Evolutionary conservation across 495 filamentous ascomycete species (phyloP).

Genomic region (Aspergillus heteromorphus): DNA sequence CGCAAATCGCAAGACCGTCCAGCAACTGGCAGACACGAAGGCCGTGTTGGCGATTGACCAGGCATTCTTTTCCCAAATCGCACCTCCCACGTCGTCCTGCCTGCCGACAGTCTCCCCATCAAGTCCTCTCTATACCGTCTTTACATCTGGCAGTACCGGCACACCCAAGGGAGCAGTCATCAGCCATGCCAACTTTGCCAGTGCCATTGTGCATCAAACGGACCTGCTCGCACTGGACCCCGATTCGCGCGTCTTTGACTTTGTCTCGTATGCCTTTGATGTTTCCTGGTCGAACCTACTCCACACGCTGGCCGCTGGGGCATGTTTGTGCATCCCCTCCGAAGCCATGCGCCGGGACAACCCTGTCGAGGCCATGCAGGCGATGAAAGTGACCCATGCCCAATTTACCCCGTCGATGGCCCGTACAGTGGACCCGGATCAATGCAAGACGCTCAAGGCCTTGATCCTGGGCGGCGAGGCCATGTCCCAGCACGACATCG

Average conservation of each 20-base stretch:
- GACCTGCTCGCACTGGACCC: too few relatives aligned
- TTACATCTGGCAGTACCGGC: neutral
- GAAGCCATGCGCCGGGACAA: neutral
- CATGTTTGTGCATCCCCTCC: too few relatives aligned
- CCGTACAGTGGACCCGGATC: neutral
- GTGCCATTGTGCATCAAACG: too few relatives aligned
- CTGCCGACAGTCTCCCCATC: too few relatives aligned
- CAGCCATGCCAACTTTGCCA: neutral
- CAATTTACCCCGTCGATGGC: neutral
- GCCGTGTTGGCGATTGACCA: neutral
- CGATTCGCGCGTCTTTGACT: too few relatives aligned
- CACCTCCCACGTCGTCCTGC: too few relatives aligned
- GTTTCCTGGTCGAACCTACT: too few relatives aligned
- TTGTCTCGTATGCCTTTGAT: too few relatives aligned
- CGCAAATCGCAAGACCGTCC: too few relatives aligned
- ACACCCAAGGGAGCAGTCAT: neutral
- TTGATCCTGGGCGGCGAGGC: conserved; percentile 30
- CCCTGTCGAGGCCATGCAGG: neutral
- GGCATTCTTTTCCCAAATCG: too few relatives aligned
- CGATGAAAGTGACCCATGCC: neutral
- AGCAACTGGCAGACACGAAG: too few relatives aligned
- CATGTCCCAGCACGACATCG: neutral
- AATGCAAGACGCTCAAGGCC: conserved; percentile 19
- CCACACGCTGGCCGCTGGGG: too few relatives aligned
- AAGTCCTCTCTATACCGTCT: neutral